A percentile compares a stretch with the other conserved stretches of the same genome.
These are phyloP conservation scores for Plectosphaerella plurivora DNA, from an alignment of 2,329 filamentous ascomycete genomes.

Conservation along the genomic window DNA sequence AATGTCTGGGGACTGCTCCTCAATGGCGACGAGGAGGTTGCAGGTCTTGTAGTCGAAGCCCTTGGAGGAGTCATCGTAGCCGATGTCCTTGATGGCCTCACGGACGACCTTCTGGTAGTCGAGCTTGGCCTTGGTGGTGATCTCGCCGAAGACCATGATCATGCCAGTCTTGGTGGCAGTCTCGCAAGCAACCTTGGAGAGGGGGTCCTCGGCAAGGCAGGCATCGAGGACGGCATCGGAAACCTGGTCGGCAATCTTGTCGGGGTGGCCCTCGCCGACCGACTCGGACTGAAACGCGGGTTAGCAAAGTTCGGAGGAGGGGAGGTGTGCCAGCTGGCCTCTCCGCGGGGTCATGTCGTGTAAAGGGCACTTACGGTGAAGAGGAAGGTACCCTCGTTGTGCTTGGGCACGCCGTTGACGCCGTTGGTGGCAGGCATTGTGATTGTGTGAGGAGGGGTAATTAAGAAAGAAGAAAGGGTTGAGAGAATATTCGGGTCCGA, in stretches of 20 bases:
- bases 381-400: slow-evolving; percentile 69
- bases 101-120: slow-evolving; percentile 99
- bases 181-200: slow-evolving; percentile 99
- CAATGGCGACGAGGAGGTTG: slow-evolving; percentile 97
- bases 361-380: slow-evolving; percentile 60
- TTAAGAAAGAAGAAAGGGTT: slow-evolving; percentile 1
- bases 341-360: slow-evolving; percentile 9
- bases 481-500: not conserved
- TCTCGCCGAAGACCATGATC: slow-evolving; percentile 99
- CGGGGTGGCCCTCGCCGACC: slow-evolving; percentile 85
- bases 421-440: slow-evolving; percentile 57
- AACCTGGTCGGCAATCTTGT: slow-evolving; percentile 98
- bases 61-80: slow-evolving; percentile 95
- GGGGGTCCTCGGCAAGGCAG: slow-evolving; percentile 87
- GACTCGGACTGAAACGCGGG: slow-evolving; percentile 64
- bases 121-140: slow-evolving; percentile 90
- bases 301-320: not conserved
- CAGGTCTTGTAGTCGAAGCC: slow-evolving; percentile 99
- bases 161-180: slow-evolving; percentile 99
- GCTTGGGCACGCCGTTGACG: slow-evolving; percentile 32
- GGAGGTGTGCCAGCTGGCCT: not conserved
- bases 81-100: slow-evolving; percentile 93
- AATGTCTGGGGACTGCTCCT: slow-evolving; percentile 98
- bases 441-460: slow-evolving; percentile 21
- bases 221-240: slow-evolving; percentile 98